Base-by-base conservation (phyloP, 2,329 filamentous ascomycete genomes). In the Curvularia spicifera region DNA sequence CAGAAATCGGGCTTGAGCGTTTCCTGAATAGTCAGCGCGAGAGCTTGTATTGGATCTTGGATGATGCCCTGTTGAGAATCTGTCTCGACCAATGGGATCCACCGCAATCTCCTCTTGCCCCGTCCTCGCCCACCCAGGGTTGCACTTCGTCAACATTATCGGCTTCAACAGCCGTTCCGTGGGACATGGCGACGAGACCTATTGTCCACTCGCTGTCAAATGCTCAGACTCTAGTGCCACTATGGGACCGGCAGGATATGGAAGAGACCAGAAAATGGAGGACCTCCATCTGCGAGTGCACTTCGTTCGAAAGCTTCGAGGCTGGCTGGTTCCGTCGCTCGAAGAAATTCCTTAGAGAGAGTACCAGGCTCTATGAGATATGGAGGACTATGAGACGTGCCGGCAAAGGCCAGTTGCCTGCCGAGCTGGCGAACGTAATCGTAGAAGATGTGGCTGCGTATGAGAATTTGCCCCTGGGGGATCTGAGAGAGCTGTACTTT, bases 31-130 rank as follows among this genome's bases (percentile, higher is more conserved):
- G 61, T 24, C 61, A 65, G 44, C 52, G 62, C 4, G 51, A 58
- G 13, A 66, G 64, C 28, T 46, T 66, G 10, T 66, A 65, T 48
- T 61, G 56, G 57, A 59, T 63, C 0, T 37, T 66, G 13, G 64
- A 66, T 49, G 57, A 66, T 51, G 55, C 59, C n/a, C 24, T 66
- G 26, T 53, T 66, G 22, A 53, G 48, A 3, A 59, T 66, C 15
- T 62, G 55, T 28, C 9, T 63, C 13, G 59, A 59, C 15, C 49
- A 58, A 43, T 66, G 64, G 59, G 59, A 66, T 37, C 33, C 51
- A 35, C 44, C 51, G 12, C 42, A 31, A 26, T 43, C 46, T 24
- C 42, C 18, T 22, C 13, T 26, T 26, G 22, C 37, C 12, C 12
- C 35, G 12, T 28, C 47, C 7, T 26, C 45, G 26, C 22, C 7